Base-by-base conservation (phyloP, 2,329 filamentous ascomycete genomes). In the Penicillium sp. region DNA sequence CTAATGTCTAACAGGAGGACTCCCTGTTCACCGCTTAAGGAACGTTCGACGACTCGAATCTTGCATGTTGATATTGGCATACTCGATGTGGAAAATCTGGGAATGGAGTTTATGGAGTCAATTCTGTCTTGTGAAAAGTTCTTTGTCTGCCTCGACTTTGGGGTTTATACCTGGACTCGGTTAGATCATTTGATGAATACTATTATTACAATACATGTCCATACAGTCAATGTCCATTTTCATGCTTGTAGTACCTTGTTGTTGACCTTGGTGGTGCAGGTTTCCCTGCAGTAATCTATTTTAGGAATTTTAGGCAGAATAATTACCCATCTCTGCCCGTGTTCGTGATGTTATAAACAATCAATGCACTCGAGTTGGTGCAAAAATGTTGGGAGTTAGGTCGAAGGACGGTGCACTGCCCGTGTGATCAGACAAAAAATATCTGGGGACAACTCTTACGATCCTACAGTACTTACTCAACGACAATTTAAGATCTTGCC, bases 21-120 rank as follows among this genome's bases (percentile, higher is more conserved):
- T 85, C 85, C 1, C 78, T 89, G 53, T 89, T 89, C 74, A 84
- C 85, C 51, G 87, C 86, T 51, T 82, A 72, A 64, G 57, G 47
- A 40, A 37, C 22, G 50, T 57, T 65, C 60, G 58, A 68, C 61
- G 62, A 51, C 54, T 56, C 56, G 63, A 65, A 68, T 64, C 60
- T 63, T 55, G 54, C 40, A 56, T 56, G 44, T 49, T 65, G 66
- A 69, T 70, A 53, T 66, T 69, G 59, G 66, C 61, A 71, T 69
- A 58, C 62, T 69, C 60, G 65, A 70, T 70, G 60, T 65, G 68
- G 62, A 68, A 73, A 60, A 70, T 70, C 60, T 64, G 70, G 61
- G 70, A 72, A 59, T 60, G 73, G 72, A 72, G 72, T 74, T 71
- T 61, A 59, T 59, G 63, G 65, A 61, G 61, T 64, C 54, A 59